Percentiles rank a stretch among this genome's conserved stretches.
Evolutionary conservation across 106 monocot genomes (phyloP).

Genomic region (Cymbidium sinense): DNA sequence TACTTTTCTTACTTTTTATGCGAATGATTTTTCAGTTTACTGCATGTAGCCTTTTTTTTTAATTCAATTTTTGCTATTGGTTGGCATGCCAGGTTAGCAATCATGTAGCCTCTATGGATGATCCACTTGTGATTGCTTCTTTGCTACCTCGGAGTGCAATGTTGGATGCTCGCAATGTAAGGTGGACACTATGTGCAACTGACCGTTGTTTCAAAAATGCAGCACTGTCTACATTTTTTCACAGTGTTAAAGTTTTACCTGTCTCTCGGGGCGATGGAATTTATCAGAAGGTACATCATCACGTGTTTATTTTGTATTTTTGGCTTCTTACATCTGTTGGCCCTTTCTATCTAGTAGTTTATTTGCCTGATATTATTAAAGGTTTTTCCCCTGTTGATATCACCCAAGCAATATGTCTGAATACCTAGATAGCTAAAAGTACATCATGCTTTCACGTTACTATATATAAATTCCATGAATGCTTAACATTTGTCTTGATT

Average conservation of each 20-base stretch:
- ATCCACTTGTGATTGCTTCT: slow-evolving; percentile 88
- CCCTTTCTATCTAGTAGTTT: not conserved
- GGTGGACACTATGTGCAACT: slow-evolving; percentile 89
- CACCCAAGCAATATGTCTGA: not conserved
- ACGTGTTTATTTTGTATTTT: not conserved
- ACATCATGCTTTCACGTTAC: not conserved
- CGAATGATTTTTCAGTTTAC: not conserved
- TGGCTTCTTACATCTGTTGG: not conserved
- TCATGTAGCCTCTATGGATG: slow-evolving; percentile 90
- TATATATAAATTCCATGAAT: not conserved
- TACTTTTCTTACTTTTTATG: not conserved
- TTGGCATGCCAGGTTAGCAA: slow-evolving; percentile 63
- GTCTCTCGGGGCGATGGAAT: slow-evolving; percentile 91
- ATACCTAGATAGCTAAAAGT: not conserved
- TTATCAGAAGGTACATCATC: slow-evolving; percentile 69
- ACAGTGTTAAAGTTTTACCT: slow-evolving; percentile 79
- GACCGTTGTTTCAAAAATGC: slow-evolving; percentile 84
- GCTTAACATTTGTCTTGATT: not conserved
- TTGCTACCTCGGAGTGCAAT: slow-evolving; percentile 70
- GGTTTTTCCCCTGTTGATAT: not conserved
- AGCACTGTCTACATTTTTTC: slow-evolving; percentile 66
- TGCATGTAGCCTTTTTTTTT: not conserved
- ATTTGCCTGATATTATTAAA: not conserved
- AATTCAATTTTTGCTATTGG: not conserved
- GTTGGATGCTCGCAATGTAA: slow-evolving; percentile 68